Evolutionary conservation across 345 rosid genomes (phyloP), one percentile per base, ranked within the genome.

Genomic region (Physaria fendleri): DNA sequence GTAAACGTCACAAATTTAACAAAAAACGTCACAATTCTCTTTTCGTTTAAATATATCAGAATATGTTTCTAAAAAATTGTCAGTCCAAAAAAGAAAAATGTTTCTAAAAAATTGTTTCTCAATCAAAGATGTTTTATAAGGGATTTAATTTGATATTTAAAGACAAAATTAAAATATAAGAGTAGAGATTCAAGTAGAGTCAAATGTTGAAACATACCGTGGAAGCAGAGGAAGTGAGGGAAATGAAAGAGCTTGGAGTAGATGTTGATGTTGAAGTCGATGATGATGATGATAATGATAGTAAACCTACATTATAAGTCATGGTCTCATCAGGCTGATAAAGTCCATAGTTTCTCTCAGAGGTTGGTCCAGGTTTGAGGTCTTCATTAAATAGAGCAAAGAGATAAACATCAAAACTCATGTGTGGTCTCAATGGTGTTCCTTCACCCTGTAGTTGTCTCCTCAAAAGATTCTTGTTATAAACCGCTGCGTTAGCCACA

Each of bases 321-420:
- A 87, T 82, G 7, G 81, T 83, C 42, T 87, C 85, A 70, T 93
- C 89, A 23, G 97, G 95, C 51, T 82, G 87, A 56, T 76, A 89
- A 11, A 93, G 78, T 22, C 99, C 99, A 54, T 93, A 93, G 61
- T 93, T 89, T 63, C 97, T 77, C 59, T 93, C 97, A 0, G 95
- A 86, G 2, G 94, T 78, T 12, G 92, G 97, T 30, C 99, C 99
- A 2, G 99, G 91, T 71, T 93, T 93, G 80, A 82, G 65, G 46
- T 93, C 84, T 59, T 93, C 99, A 50, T 93, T 93, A 46, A 93
- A 93, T 61, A 93, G 66, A 23, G 99, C 99, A 59, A 93, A 93
- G 51, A 93, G 51, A 53, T 89, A 89, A 23, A 80, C 85, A 68
- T 93, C 95, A 12, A 93, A 74, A 62, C 78, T 77, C 76, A 53